phyloP scores from a whole-genome alignment of 73 alveolate species.

The Tetrahymena thermophila region DNA sequence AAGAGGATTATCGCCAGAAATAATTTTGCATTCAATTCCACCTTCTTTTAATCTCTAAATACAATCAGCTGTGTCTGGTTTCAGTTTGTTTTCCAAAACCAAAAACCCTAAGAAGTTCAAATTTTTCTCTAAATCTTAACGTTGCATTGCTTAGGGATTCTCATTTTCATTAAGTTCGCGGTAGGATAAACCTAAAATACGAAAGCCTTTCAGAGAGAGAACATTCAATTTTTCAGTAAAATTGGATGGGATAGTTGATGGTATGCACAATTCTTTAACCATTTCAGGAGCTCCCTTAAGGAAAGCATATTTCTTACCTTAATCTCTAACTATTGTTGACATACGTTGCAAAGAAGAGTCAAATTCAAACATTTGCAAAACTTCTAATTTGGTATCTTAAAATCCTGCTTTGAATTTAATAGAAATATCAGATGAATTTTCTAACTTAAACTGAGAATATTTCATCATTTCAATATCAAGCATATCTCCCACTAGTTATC shows the following conservation, averaged over 20 bases:
- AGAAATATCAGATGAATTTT: background rate
- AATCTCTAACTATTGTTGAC: slow-evolving; percentile 24
- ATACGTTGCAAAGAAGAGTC: slow-evolving; percentile 30
- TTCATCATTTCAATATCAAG: slow-evolving; percentile 31
- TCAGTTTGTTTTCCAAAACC: slow-evolving; percentile 64
- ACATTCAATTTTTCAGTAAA: slow-evolving; percentile 49
- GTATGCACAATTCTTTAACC: slow-evolving; percentile 53
- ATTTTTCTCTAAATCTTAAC: slow-evolving; percentile 49
- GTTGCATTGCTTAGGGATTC: slow-evolving; percentile 46
- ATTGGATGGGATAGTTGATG: slow-evolving; percentile 54
- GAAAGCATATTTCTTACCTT: slow-evolving; percentile 31
- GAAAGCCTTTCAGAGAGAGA: slow-evolving; percentile 56
- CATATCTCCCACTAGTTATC: slow-evolving; percentile 38
- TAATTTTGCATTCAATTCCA: slow-evolving; percentile 49
- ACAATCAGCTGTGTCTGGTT: slow-evolving; percentile 47
- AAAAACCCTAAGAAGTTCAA: slow-evolving; percentile 58
- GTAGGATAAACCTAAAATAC: slow-evolving; percentile 62
- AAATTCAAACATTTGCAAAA: slow-evolving; percentile 23
- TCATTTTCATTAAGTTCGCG: slow-evolving; percentile 45
- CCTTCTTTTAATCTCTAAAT: slow-evolving; percentile 40
- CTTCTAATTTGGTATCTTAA: slow-evolving; percentile 3
- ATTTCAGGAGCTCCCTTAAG: slow-evolving; percentile 69
- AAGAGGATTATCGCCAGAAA: slow-evolving; percentile 73
- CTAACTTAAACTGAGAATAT: background rate
- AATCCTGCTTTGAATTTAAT: background rate